phyloP scores from a whole-genome alignment of 192 early-diverging fungal genomes.

The Backusella mclennaniae region DNA sequence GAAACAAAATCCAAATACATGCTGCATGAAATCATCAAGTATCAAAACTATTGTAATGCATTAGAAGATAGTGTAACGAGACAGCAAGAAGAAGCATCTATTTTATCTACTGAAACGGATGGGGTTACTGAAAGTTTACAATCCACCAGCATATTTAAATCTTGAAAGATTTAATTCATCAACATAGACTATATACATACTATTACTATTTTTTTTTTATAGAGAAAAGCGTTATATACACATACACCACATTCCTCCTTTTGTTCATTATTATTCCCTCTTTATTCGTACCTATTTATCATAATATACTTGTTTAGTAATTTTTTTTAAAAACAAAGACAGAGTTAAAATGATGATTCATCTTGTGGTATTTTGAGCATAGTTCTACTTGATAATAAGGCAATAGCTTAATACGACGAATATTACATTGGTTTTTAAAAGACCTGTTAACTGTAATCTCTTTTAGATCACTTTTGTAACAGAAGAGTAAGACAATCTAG shows the following conservation, averaged over 20 bases:
- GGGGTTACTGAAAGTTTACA: background rate
- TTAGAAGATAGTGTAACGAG: conserved; percentile 50
- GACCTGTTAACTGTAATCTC: too few relatives aligned
- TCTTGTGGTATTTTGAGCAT: too few relatives aligned
- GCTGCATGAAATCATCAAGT: conserved; percentile 81
- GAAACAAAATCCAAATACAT: conserved; percentile 77
- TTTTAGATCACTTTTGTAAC: too few relatives aligned
- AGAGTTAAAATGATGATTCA: too few relatives aligned
- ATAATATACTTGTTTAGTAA: background rate
- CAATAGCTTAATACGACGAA: too few relatives aligned
- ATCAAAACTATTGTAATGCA: conserved; percentile 76
- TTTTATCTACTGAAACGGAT: background rate
- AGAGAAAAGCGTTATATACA: background rate
- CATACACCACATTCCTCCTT: background rate
- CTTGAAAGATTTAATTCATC: background rate
- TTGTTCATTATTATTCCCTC: background rate
- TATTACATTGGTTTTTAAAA: too few relatives aligned
- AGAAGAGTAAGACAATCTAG: too few relatives aligned
- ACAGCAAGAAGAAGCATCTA: conserved; percentile 6
- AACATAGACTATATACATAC: background rate
- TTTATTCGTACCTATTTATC: background rate
- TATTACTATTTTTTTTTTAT: background rate
- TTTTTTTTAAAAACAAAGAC: too few relatives aligned
- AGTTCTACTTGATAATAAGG: too few relatives aligned
- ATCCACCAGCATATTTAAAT: background rate